Base-by-base conservation (phyloP, 176 grass and related monocot species). In the Leersia perrieri region DNA sequence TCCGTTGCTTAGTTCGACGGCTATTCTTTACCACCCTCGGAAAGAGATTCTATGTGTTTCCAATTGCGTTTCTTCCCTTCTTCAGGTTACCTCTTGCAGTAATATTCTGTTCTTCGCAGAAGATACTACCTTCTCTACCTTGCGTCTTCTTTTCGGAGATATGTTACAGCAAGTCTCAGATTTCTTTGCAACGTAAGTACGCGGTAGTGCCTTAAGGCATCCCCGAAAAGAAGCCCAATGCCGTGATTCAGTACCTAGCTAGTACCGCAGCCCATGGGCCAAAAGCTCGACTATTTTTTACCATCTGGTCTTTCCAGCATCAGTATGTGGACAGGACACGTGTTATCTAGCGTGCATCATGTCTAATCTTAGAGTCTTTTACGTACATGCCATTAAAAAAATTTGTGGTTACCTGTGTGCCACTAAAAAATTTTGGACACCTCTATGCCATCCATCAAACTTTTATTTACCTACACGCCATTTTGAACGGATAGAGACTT, bases 1-100 rank as follows among this genome's bases (percentile, higher is more conserved):
- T 80, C 18, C 87, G 62, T 87, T 76, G 49, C 85, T 81, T 75
- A 29, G 39, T 23, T 61, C 12, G 7, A 35, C 70, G 61, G 78
- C 22, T 62, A 80, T 80, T 8, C 77, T 81, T 68, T 75, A 69
- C 38, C 38, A 35, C 11, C n/a, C n/a, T 1, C 7, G 38, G 6
- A 35, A 68, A 66, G 51, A 31, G 49, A 66, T 76, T 22, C 36
- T 23, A 13, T 25, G 30, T 30, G 66, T 49, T 78, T 71, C 49
- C 66, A 64, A 13, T 27, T 44, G 22, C 20, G 49, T 45, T 57
- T 74, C 31, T 30, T 58, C 22, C 2, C n/a, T 66, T 27, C 10
- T 47, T 34, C 29, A 38, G 49, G 36, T 58, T 29, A 13, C 1
- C 33, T 65, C 1, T 55, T 66, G 5, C 11, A 41, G 33, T 68